Conservation (phyloP, 2,329 filamentous ascomycete species). For the Fusarium coicis region DNA sequence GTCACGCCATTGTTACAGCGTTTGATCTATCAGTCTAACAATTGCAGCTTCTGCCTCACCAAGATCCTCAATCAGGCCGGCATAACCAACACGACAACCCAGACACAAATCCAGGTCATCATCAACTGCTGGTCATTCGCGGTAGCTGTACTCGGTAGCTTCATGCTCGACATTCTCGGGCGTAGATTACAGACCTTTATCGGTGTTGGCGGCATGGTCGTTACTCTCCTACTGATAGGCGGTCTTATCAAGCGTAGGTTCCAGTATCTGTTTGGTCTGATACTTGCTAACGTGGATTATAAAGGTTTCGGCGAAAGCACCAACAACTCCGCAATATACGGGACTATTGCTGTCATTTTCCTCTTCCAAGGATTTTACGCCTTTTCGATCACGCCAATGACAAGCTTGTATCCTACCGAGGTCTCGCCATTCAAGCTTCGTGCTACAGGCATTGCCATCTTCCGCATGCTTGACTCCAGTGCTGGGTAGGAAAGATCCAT, state of each 20-base stretch:
- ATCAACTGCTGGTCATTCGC: conserved; percentile 2
- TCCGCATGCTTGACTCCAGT: background rate
- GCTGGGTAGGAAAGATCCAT: background rate
- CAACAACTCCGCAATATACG: background rate
- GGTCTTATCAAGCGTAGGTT: background rate
- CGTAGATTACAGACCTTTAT: background rate
- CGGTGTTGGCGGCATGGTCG: background rate
- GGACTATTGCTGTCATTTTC: background rate
- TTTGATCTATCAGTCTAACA: fast-evolving
- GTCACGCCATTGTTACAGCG: fast-evolving
- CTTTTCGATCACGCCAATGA: background rate
- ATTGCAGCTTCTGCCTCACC: background rate
- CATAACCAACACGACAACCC: background rate
- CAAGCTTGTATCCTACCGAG: background rate
- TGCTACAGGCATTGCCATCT: background rate
- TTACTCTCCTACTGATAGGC: background rate
- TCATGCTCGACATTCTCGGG: background rate
- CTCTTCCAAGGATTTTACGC: conserved; percentile 1
- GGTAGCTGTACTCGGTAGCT: background rate
- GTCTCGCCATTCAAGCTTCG: background rate
- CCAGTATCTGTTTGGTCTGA: fast-evolving
- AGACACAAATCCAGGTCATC: background rate
- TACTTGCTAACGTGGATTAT: background rate
- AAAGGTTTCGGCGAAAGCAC: background rate
- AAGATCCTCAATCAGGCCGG: background rate